Conservation (phyloP, 352 stramenopile species). For the Phytophthora tentaculata region DNA sequence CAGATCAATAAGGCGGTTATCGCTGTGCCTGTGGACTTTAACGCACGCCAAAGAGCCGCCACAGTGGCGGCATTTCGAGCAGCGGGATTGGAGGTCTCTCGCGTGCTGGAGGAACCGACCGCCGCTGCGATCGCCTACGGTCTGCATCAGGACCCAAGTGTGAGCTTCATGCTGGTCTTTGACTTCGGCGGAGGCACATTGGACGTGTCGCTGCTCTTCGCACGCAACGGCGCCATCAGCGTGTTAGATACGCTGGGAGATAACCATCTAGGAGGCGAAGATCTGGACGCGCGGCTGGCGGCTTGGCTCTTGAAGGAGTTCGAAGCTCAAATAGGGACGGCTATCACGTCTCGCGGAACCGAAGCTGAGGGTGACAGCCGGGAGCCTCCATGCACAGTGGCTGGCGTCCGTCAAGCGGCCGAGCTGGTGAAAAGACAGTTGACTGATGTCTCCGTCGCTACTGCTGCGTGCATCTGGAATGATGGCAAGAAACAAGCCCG, state of each 20-base stretch:
- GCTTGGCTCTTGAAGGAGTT: conserved; percentile 91
- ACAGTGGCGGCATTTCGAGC: conserved; percentile 52
- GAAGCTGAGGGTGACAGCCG: conserved; percentile 27
- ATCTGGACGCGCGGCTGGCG: conserved; percentile 93
- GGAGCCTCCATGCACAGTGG: conserved; percentile 57
- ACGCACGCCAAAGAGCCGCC: conserved; percentile 46
- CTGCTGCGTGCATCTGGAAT: conserved; percentile 43
- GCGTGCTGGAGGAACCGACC: conserved; percentile 90
- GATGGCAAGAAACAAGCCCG: conserved; percentile 2
- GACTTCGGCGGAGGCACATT: conserved; percentile 96
- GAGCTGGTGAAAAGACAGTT: conserved; percentile 65
- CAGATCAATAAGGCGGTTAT: conserved; percentile 76
- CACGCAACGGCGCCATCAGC: conserved; percentile 95
- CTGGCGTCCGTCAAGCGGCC: conserved; percentile 59
- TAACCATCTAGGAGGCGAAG: conserved; percentile 81
- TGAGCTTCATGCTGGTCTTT: conserved; percentile 97
- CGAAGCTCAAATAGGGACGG: conserved; percentile 36
- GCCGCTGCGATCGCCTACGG: conserved; percentile 96
- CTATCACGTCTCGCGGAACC: conserved; percentile 37
- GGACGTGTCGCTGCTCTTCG: conserved; percentile 93
- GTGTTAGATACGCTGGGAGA: conserved; percentile 96
- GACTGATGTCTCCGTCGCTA: conserved; percentile 34
- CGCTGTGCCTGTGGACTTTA: conserved; percentile 66
- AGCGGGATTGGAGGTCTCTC: conserved; percentile 55
- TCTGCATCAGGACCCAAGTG: conserved; percentile 90